Evolutionary conservation across 2,329 filamentous ascomycete genomes (phyloP).

Genomic region (Triangularia setosa): DNA sequence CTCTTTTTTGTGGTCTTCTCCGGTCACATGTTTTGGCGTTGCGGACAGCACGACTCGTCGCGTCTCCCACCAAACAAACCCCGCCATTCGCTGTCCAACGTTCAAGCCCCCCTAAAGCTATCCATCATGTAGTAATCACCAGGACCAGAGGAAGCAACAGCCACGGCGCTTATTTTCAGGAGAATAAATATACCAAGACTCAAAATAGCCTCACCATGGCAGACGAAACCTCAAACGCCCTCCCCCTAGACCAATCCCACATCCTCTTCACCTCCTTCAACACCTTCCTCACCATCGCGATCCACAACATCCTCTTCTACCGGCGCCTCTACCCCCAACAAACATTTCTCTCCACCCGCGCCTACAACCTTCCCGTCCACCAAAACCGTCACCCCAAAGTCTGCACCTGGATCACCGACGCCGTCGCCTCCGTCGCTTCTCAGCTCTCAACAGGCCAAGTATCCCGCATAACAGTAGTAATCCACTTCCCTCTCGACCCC

Average conservation of each 20-base stretch:
- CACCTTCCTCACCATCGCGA: conserved; percentile 74
- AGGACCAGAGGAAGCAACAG: background rate
- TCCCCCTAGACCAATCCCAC: conserved; percentile 29
- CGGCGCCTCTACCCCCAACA: conserved; percentile 71
- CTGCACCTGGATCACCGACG: conserved; percentile 80
- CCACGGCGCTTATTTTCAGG: background rate
- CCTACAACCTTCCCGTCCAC: conserved; percentile 79
- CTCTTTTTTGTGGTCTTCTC: background rate
- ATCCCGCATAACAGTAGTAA: conserved; percentile 45
- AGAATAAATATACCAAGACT: background rate
- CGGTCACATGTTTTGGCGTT: conserved; percentile 26
- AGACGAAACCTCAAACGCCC: conserved; percentile 30
- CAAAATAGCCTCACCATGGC: conserved; percentile 20
- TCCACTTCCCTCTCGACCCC: conserved; percentile 36
- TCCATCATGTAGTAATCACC: background rate
- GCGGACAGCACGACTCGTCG: background rate
- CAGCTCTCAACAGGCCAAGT: conserved; percentile 61
- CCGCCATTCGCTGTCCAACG: background rate
- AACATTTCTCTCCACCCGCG: conserved; percentile 74
- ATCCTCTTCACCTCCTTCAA: conserved; percentile 66
- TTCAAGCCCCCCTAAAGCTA: background rate
- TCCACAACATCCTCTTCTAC: conserved; percentile 84
- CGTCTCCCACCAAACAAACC: background rate
- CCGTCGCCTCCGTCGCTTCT: conserved; percentile 65
- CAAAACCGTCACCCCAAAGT: conserved; percentile 84